Percentiles rank a stretch among this genome's conserved stretches.
Conservation (phyloP, 371 early-diverging fungal genomes). For the Cladochytrium tenue region DNA sequence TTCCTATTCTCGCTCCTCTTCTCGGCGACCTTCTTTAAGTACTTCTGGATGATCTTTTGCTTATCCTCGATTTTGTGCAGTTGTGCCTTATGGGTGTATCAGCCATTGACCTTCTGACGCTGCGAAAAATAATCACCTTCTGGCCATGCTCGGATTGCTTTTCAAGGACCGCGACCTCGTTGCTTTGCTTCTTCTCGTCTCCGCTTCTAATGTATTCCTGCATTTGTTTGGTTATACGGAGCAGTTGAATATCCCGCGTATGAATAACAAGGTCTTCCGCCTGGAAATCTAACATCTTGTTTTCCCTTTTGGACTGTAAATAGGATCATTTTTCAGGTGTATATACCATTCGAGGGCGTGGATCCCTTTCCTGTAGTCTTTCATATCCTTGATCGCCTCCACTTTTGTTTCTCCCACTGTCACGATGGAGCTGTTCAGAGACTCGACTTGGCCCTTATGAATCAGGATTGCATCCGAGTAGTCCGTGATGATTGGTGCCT, state of each 20-base stretch:
- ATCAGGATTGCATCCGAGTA: conserved; percentile 54
- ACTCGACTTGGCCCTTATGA: conserved; percentile 48
- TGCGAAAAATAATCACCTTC: conserved; percentile 28
- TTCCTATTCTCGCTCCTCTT: conserved; percentile 38
- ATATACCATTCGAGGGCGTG: conserved; percentile 58
- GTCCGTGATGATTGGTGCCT: conserved; percentile 59
- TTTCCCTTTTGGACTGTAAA: conserved; percentile 45
- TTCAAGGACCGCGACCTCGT: conserved; percentile 50
- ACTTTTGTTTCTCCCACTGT: conserved; percentile 51
- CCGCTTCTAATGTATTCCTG: conserved; percentile 59
- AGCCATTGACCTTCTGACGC: neutral
- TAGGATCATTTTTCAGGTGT: no score
- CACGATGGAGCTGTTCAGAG: conserved; percentile 49
- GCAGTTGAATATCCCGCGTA: conserved; percentile 58
- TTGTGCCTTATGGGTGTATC: conserved; percentile 29
- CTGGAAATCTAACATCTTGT: conserved; percentile 60
- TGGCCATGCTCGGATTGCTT: conserved; percentile 45
- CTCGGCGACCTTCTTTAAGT: conserved; percentile 30
- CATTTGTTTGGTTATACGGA: conserved; percentile 62
- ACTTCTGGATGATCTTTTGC: conserved; percentile 21
- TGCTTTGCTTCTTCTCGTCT: conserved; percentile 48
- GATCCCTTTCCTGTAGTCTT: conserved; percentile 61
- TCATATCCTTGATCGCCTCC: conserved; percentile 60
- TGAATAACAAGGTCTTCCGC: conserved; percentile 51
- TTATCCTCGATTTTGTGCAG: conserved; percentile 46